Conservation (phyloP, 345 rosid species). For the Hypericum androsaemum region DNA sequence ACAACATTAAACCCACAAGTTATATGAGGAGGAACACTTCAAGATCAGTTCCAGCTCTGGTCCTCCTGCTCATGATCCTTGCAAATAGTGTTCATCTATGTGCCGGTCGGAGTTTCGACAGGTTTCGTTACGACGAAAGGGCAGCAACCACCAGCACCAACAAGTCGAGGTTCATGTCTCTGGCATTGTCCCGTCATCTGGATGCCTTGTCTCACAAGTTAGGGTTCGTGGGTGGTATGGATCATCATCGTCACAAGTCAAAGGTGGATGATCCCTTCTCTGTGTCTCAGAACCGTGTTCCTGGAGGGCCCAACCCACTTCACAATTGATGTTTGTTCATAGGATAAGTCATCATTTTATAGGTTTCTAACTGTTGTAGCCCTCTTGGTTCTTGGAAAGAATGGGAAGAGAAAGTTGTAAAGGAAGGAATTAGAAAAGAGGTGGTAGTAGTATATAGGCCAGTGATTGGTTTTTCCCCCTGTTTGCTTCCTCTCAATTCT, state of each 20-base stretch:
- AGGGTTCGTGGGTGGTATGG: slow-evolving; percentile 5
- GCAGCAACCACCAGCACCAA: slow-evolving; percentile 1
- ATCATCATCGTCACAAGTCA: background rate
- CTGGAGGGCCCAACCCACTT: slow-evolving; percentile 54
- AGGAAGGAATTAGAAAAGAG: no score
- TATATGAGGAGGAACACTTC: slow-evolving; percentile 12
- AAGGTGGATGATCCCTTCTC: background rate
- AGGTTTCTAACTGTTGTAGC: no score
- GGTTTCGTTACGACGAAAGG: slow-evolving; percentile 5
- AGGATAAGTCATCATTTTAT: no score
- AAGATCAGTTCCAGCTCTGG: slow-evolving; percentile 8
- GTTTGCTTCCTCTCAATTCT: background rate
- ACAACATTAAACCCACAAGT: no score
- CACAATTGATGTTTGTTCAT: no score
- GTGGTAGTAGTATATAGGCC: background rate
- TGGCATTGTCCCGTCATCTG: slow-evolving; percentile 8
- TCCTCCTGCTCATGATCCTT: slow-evolving; percentile 16
- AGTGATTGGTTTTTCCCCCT: background rate
- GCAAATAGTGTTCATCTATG: slow-evolving; percentile 14
- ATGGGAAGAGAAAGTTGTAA: background rate
- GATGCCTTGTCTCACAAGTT: slow-evolving; percentile 9
- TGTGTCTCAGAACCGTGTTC: slow-evolving; percentile 23
- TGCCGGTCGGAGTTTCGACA: slow-evolving; percentile 16
- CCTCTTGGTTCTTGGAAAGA: slow-evolving; percentile 16
- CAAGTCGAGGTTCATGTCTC: background rate